A percentile compares a stretch with the other conserved stretches of the same genome.
Conservation (phyloP, 2,329 filamentous ascomycete genomes). For the Neoarthrinium moseri region DNA sequence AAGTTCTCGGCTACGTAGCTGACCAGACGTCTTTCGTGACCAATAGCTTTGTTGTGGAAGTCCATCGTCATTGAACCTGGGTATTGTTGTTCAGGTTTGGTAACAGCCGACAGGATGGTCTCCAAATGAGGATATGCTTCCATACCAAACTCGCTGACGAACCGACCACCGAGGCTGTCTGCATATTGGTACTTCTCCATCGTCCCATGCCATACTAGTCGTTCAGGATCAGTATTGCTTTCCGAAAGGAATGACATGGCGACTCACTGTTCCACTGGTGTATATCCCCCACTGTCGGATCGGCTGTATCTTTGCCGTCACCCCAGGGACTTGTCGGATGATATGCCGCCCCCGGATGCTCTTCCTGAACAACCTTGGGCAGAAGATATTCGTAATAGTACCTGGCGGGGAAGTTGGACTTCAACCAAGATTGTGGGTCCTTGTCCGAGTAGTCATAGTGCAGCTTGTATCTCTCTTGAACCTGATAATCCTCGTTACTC, state of each 20-base stretch:
- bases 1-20: slow-evolving; percentile 79
- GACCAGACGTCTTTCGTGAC: slow-evolving; percentile 71
- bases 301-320: slow-evolving; percentile 61
- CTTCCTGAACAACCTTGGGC: slow-evolving; percentile 58
- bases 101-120: slow-evolving; percentile 68
- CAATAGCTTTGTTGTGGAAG: slow-evolving; percentile 80
- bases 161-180: slow-evolving; percentile 67
- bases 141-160: slow-evolving; percentile 84
- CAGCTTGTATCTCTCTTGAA: slow-evolving; percentile 66
- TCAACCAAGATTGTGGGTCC: slow-evolving; percentile 72
- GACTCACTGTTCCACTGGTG: slow-evolving; percentile 71
- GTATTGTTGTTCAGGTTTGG: slow-evolving; percentile 47
- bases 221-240: background rate
- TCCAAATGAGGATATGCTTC: slow-evolving; percentile 73
- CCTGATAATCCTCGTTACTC: slow-evolving; percentile 81
- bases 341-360: slow-evolving; percentile 65
- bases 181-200: slow-evolving; percentile 79
- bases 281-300: slow-evolving; percentile 72
- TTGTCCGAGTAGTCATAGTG: slow-evolving; percentile 73
- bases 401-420: slow-evolving; percentile 71
- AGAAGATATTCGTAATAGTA: slow-evolving; percentile 79
- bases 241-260: background rate
- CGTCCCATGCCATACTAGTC: slow-evolving; percentile 69
- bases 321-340: slow-evolving; percentile 75
- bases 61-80: slow-evolving; percentile 73